Evolutionary conservation across 192 early-diverging fungal species (phyloP).

Genomic region (Linnemannia exigua): DNA sequence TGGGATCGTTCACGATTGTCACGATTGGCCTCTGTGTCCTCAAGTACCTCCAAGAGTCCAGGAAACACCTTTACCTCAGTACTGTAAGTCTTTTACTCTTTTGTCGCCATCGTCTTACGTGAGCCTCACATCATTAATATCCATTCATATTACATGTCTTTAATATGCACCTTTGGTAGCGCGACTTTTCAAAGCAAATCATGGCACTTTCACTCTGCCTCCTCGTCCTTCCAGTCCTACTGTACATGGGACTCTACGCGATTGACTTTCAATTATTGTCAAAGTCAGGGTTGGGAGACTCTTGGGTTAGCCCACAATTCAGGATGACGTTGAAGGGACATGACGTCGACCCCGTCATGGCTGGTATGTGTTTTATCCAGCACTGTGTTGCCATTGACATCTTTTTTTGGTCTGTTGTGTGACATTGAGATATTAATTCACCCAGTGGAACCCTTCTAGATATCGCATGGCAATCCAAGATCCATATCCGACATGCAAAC

Average conservation of each 20-base stretch:
- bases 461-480: slow-evolving; percentile 69
- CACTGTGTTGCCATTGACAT: slow-evolving; percentile 62
- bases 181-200: slow-evolving; percentile 75
- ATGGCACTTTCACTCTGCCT: slow-evolving; percentile 85
- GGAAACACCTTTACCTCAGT: slow-evolving; percentile 75
- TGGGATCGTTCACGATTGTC: slow-evolving; percentile 91
- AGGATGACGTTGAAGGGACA: slow-evolving; percentile 83
- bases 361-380: neutral
- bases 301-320: slow-evolving; percentile 90
- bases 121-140: neutral
- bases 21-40: slow-evolving; percentile 84
- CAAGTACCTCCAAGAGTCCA: slow-evolving; percentile 86
- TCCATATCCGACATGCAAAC: slow-evolving; percentile 74
- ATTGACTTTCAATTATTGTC: slow-evolving; percentile 88
- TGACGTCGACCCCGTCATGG: slow-evolving; percentile 54
- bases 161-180: neutral
- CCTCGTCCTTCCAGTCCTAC: slow-evolving; percentile 78
- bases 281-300: slow-evolving; percentile 86
- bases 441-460: slow-evolving; percentile 62
- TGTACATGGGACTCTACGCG: slow-evolving; percentile 88
- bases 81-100: slow-evolving; percentile 22
- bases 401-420: neutral
- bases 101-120: neutral
- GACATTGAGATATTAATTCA: neutral
- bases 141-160: neutral